phyloP scores from a whole-genome alignment of 2,329 filamentous ascomycete genomes.

The Bipolaris cookei region DNA sequence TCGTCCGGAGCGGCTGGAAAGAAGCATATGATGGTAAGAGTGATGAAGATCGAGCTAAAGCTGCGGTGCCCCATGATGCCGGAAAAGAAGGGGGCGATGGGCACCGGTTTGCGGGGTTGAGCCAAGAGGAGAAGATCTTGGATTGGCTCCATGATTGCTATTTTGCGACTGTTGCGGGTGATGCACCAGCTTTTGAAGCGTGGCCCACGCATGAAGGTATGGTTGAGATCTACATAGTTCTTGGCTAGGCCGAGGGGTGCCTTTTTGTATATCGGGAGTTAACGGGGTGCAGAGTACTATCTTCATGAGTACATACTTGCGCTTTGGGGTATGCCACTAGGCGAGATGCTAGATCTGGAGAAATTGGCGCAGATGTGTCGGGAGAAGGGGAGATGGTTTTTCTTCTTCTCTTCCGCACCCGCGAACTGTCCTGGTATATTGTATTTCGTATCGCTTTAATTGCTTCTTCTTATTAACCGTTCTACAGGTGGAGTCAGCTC shows the following conservation, averaged over 20 bases:
- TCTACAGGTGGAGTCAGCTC: constrained; percentile 50
- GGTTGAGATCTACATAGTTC: not conserved
- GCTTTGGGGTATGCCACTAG: constrained; percentile 51
- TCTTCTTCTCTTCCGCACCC: constrained; percentile 67
- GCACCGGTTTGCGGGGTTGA: constrained; percentile 57
- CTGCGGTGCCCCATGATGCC: constrained; percentile 54
- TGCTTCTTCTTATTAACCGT: constrained; percentile 6
- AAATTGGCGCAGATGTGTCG: constrained; percentile 62
- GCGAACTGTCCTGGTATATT: constrained; percentile 62
- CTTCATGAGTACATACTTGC: constrained; percentile 49
- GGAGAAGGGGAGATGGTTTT: constrained; percentile 62
- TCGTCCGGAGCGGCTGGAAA: constrained; percentile 69
- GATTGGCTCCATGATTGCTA: constrained; percentile 74
- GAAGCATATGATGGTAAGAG: constrained; percentile 61
- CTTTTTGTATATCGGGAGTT: no score
- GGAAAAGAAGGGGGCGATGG: constrained; percentile 48
- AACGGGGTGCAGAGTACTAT: constrained; percentile 31
- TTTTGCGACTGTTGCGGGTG: constrained; percentile 70
- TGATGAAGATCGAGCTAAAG: constrained; percentile 41
- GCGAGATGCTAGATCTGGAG: constrained; percentile 56
- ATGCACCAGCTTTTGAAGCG: constrained; percentile 68
- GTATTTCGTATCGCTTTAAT: not conserved
- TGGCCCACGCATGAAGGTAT: constrained; percentile 60
- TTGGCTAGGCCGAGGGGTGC: no score
- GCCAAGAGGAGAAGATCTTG: constrained; percentile 62